Percentiles rank a stretch among this genome's conserved stretches.
phyloP scores from a whole-genome alignment of 192 early-diverging fungal genomes.

The Coemansia sp. region DNA sequence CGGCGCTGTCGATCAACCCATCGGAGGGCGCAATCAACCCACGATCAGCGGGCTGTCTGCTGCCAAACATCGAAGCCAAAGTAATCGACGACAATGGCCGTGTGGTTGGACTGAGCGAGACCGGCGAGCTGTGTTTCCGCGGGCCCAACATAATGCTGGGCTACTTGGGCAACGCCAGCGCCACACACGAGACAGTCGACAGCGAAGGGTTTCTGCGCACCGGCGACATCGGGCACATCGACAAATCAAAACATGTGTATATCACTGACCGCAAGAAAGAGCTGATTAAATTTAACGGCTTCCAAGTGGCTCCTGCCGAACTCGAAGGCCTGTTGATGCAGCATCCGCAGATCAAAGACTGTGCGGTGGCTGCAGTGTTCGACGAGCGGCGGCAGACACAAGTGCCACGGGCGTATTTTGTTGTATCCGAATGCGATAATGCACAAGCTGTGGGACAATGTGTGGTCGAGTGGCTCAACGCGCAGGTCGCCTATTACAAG shows the following conservation, averaged over 20 bases:
- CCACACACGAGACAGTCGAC: slow-evolving; percentile 62
- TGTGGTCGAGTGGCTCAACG: slow-evolving; percentile 19
- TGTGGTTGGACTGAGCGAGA: slow-evolving; percentile 33
- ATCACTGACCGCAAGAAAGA: slow-evolving; percentile 81
- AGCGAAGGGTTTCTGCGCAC: slow-evolving; percentile 79
- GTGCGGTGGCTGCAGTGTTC: slow-evolving; percentile 65
- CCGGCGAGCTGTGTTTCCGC: slow-evolving; percentile 81
- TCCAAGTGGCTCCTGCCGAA: slow-evolving; percentile 82
- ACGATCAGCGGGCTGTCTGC: slow-evolving; percentile 61
- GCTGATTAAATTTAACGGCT: slow-evolving; percentile 89
- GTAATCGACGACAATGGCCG: slow-evolving; percentile 62
- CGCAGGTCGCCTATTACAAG: slow-evolving; percentile 33
- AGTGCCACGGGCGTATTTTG: slow-evolving; percentile 4
- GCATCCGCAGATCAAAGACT: slow-evolving; percentile 66
- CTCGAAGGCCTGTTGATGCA: slow-evolving; percentile 71
- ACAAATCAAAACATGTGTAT: slow-evolving; percentile 58
- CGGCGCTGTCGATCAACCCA: neutral
- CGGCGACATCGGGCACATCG: slow-evolving; percentile 73
- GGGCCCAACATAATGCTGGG: slow-evolving; percentile 87
- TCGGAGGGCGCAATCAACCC: neutral
- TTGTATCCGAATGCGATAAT: slow-evolving; percentile 29
- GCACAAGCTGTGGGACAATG: neutral
- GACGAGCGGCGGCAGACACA: slow-evolving; percentile 62
- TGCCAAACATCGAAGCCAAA: slow-evolving; percentile 69
- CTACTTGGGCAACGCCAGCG: slow-evolving; percentile 74